phyloP scores from a whole-genome alignment of 2,329 filamentous ascomycete species.

The Fusarium zealandicum region DNA sequence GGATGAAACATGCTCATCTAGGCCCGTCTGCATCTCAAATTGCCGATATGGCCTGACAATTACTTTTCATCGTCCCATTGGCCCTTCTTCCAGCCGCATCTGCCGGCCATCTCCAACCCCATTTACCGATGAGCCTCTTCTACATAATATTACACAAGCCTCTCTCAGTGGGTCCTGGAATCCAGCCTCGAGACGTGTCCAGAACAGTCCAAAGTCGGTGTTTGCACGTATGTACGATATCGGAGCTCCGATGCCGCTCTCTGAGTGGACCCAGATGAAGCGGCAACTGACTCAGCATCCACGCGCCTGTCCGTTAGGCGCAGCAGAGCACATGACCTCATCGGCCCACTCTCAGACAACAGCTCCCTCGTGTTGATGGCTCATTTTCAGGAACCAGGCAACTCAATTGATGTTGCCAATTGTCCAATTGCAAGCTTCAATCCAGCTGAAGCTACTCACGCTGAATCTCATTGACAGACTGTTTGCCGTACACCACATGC shows the following conservation, averaged over 20 bases:
- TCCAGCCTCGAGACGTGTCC: not conserved
- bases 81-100: conserved; percentile 3
- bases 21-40: too few species aligned
- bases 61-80: not conserved
- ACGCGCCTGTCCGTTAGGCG: not conserved
- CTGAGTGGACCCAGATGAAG: not conserved
- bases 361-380: not conserved
- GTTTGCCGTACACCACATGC: too few species aligned
- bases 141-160: too few species aligned
- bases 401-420: not conserved
- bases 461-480: not conserved
- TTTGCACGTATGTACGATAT: not conserved
- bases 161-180: too few species aligned
- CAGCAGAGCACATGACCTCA: conserved; percentile 23
- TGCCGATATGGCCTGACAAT: conserved; percentile 1
- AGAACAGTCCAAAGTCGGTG: not conserved
- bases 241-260: conserved; percentile 28
- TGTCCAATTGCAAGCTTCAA: conserved; percentile 20
- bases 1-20: too few species aligned
- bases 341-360: conserved; percentile 18
- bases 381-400: too few species aligned
- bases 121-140: not conserved
- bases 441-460: not conserved
- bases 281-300: conserved; percentile 16
- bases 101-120: not conserved